Evolutionary conservation across 2,329 filamentous ascomycete genomes (phyloP).

Genomic region (Colletotrichum eremochloae): DNA sequence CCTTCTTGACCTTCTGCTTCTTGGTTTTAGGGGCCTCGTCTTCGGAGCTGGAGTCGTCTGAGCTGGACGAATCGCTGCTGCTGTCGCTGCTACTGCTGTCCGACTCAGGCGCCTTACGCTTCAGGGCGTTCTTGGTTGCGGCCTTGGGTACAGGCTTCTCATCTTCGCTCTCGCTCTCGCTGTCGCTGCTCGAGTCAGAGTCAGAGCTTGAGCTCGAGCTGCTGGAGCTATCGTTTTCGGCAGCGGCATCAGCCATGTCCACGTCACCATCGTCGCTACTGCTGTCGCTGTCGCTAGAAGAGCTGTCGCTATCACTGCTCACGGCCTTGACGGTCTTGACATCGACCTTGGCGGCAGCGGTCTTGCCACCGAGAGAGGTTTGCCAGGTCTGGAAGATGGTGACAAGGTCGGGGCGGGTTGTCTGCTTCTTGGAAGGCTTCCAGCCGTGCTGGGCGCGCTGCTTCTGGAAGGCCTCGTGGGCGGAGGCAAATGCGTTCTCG

Average conservation of each 20-base stretch:
- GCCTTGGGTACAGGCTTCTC: constrained; percentile 41
- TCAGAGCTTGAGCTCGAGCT: constrained; percentile 54
- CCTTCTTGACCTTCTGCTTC: constrained; percentile 62
- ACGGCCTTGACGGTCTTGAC: constrained; percentile 37
- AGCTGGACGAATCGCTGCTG: constrained; percentile 49
- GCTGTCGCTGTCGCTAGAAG: constrained; percentile 43
- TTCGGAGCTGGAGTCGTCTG: constrained; percentile 58
- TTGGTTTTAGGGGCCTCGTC: constrained; percentile 64
- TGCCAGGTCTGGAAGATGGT: constrained; percentile 67
- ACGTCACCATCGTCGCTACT: constrained; percentile 56
- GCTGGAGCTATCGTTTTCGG: constrained; percentile 50
- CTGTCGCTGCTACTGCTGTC: constrained; percentile 43
- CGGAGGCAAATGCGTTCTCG: constrained; percentile 73
- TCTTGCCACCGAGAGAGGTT: constrained; percentile 45
- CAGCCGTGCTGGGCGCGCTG: constrained; percentile 70
- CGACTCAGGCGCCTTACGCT: constrained; percentile 56
- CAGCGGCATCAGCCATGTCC: constrained; percentile 61
- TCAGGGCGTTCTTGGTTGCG: constrained; percentile 49
- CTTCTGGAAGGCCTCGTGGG: constrained; percentile 73
- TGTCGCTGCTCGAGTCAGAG: constrained; percentile 50
- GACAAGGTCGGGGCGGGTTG: constrained; percentile 54
- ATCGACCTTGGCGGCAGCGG: constrained; percentile 44
- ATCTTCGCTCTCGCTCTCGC: constrained; percentile 29
- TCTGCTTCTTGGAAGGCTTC: constrained; percentile 49
- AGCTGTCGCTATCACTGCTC: constrained; percentile 50